A percentile compares a stretch with the other conserved stretches of the same genome.
Evolutionary conservation across 768 basidiomycete genomes (phyloP).

Genomic region (Lactarius sp.): DNA sequence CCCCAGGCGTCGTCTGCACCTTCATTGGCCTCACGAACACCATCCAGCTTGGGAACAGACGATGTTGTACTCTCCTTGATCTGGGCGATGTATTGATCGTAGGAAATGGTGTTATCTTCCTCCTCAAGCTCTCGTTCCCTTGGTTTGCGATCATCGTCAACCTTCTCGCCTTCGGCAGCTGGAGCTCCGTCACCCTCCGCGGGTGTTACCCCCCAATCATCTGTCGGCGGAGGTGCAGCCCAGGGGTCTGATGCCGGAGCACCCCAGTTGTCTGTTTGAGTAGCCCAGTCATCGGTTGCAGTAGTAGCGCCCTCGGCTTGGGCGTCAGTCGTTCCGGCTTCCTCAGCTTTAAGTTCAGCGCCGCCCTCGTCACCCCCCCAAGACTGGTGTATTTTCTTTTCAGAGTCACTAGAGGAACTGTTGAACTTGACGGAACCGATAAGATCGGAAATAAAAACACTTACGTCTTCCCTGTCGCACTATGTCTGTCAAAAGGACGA

Average conservation of each 20-base stretch:
- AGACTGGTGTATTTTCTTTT: conserved; percentile 90
- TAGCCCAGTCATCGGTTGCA: conserved; percentile 37
- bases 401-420: conserved; percentile 63
- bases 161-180: conserved; percentile 35
- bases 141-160: conserved; percentile 35
- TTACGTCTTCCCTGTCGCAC: conserved; percentile 77
- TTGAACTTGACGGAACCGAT: conserved; percentile 3
- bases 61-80: conserved; percentile 56
- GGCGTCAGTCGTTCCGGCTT: conserved; percentile 69
- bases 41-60: conserved; percentile 72
- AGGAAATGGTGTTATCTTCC: conserved; percentile 89
- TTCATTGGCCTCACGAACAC: conserved; percentile 66
- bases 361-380: conserved; percentile 93
- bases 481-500: conserved; percentile 82
- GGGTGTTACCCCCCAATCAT: conserved; percentile 33
- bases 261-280: conserved; percentile 35
- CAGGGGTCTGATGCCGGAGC: conserved; percentile 33
- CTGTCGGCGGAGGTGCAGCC: conserved; percentile 31
- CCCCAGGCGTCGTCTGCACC: conserved; percentile 70
- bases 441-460: conserved; percentile 30
- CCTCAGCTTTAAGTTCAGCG: conserved; percentile 77
- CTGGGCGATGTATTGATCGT: conserved; percentile 89
- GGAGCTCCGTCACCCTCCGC: conserved; percentile 31
- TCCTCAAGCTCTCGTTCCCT: conserved; percentile 69
- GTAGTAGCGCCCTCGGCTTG: conserved; percentile 41